Evolutionary conservation across 2,329 filamentous ascomycete genomes (phyloP), one percentile per base, ranked within the genome.

Genomic region (Penicillium sp.): DNA sequence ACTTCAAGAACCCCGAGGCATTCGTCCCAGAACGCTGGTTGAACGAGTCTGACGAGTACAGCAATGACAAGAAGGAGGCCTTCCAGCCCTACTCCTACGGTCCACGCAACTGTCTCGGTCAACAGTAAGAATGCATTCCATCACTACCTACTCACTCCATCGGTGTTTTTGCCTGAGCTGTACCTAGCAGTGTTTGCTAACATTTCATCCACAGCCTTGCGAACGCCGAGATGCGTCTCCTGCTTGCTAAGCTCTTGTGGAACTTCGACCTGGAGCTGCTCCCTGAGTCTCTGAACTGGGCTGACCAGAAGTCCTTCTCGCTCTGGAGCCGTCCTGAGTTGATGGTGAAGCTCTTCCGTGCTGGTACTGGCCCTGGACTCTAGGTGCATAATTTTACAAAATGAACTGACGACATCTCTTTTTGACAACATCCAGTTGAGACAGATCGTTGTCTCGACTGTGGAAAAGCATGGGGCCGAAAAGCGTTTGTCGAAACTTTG

Each of bases 171-270:
- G 7, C 17, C 17, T 15, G 3, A 40, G 35, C 5, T 5, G 6
- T 43, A 23, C 19, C 19, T 25, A 10, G 15, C 5, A 33, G 15
- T 23, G 38, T 37, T 38, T 40, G 19, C 55, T 59, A 49, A 62
- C 13, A 23, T 19, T 17, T 15, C 27, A 19, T 35, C 8, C 21
- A 21, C 37, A 78, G 68, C 41, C 61, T 73, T 4, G 67, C 69
- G 19, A 65, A 67, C 33, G 62, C 62, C 23, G 77, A 78, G 60
- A 76, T 78, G 69, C 76, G 76, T 3, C 65, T 78, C 1, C 71
- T 79, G n/a, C 60, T 75, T 4, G 62, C 73, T 6, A 76, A 73
- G 21, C 50, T 77, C 0, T 50, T 77, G 4, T 76, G 68, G 56
- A 64, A 71, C 33, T 78, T 77, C 35, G 77, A 79, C 40, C 46